A percentile compares a stretch with the other conserved stretches of the same genome.
Evolutionary conservation across 768 basidiomycete species (phyloP).

Genomic region (Scleroderma bovista): DNA sequence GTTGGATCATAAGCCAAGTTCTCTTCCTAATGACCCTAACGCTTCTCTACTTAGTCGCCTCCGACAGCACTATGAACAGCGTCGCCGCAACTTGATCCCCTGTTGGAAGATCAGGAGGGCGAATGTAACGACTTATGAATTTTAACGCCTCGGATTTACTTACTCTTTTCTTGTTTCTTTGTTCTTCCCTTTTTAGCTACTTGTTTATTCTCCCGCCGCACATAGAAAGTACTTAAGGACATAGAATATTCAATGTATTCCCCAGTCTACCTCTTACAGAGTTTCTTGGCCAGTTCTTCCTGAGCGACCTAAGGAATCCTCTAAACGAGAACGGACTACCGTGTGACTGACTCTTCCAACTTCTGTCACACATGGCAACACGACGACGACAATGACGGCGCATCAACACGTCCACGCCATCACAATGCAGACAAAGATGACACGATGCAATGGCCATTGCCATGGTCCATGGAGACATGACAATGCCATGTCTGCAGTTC

Average conservation of each 20-base stretch:
- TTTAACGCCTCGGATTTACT: neutral
- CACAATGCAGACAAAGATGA: no score
- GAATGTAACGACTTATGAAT: neutral
- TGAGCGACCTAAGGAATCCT: neutral
- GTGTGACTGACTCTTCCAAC: conserved; percentile 6
- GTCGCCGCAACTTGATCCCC: neutral
- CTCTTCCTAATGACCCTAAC: neutral
- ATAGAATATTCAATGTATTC: neutral
- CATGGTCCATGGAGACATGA: no score
- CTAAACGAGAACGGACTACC: neutral
- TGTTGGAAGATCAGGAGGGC: neutral
- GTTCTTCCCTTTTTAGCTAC: neutral
- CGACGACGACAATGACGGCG: no score
- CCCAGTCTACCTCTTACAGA: neutral
- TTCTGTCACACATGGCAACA: no score
- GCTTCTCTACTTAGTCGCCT: neutral
- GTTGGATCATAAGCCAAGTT: neutral
- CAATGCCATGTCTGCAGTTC: no score
- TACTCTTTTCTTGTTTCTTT: neutral
- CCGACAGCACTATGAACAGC: neutral
- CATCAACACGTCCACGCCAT: no score
- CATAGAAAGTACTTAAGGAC: neutral
- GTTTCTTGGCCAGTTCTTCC: neutral
- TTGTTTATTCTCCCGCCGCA: neutral
- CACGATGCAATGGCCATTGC: no score